Evolutionary conservation across 257 asterid genomes (phyloP).

Genomic region (Solanum rostratum): DNA sequence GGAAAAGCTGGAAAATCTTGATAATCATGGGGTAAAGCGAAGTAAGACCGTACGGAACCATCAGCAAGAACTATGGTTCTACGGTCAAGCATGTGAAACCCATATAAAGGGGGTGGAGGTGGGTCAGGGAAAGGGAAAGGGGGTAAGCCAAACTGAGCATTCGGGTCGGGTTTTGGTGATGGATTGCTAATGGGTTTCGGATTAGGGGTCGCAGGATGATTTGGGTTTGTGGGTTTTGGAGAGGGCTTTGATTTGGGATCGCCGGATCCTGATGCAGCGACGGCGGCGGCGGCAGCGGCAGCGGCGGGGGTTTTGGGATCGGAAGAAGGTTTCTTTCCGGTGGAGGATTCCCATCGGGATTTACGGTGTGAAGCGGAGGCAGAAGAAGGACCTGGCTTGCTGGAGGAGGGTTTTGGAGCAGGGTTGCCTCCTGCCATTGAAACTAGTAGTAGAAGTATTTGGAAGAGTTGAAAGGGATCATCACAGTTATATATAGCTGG

Average conservation of each 20-base stretch:
- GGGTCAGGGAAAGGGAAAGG: constrained; percentile 57
- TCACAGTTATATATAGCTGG: not conserved
- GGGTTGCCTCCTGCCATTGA: constrained; percentile 28
- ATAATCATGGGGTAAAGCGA: constrained; percentile 74
- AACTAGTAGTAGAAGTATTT: not conserved
- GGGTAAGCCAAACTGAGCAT: constrained; percentile 10
- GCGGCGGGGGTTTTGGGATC: not conserved
- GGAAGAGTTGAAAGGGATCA: not conserved
- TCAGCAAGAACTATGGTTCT: constrained; percentile 62
- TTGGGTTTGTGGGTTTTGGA: constrained; percentile 18
- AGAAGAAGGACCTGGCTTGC: constrained; percentile 12
- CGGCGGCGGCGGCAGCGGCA: constrained; percentile 11
- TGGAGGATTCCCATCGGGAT: constrained; percentile 36
- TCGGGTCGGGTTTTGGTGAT: constrained; percentile 15
- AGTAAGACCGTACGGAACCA: constrained; percentile 79
- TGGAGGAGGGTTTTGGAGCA: constrained; percentile 9
- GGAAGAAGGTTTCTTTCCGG: constrained; percentile 3
- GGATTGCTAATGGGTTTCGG: constrained; percentile 17
- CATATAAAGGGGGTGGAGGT: constrained; percentile 85
- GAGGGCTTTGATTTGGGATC: constrained; percentile 33
- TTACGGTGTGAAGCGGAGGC: constrained; percentile 26
- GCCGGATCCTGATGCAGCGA: constrained; percentile 1
- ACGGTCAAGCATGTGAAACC: constrained; percentile 91
- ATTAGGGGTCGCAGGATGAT: constrained; percentile 22
- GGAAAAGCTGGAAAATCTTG: constrained; percentile 42